Conservation (phyloP, 805 yeast species). For the Saturnispora quitensis region DNA sequence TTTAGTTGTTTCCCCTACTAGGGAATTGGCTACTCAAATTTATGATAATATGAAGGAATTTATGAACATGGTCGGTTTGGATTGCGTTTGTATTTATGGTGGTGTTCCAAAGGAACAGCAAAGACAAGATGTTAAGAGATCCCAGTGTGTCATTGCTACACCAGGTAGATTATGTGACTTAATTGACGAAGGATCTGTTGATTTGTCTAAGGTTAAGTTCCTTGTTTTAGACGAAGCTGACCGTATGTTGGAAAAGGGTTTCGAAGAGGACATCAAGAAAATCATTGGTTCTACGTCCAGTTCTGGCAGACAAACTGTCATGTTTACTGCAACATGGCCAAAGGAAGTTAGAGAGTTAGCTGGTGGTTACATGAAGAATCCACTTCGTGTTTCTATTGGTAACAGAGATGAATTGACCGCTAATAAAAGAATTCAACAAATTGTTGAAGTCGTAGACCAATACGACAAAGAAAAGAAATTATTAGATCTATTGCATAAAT, state of each 20-base stretch:
- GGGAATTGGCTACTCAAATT: conserved; percentile 94
- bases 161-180: conserved; percentile 96
- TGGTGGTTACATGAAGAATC: conserved; percentile 65
- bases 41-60: conserved; percentile 70
- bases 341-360: conserved; percentile 94
- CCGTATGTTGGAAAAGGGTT: conserved; percentile 97
- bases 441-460: conserved; percentile 87
- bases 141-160: conserved; percentile 87
- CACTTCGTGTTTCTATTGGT: conserved; percentile 90
- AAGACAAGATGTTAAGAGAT: conserved; percentile 52
- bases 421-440: conserved; percentile 85
- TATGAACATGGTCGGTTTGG: conserved; percentile 50
- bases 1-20: conserved; percentile 87
- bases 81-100: conserved; percentile 85
- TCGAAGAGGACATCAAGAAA: conserved; percentile 88
- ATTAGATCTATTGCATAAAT: conserved; percentile 60
- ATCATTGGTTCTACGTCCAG: conserved; percentile 53
- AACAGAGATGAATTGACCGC: conserved; percentile 91
- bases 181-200: conserved; percentile 77
- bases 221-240: conserved; percentile 96
- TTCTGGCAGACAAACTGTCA: conserved; percentile 73
- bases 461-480: conserved; percentile 70
- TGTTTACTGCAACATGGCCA: conserved; percentile 99
- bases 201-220: conserved; percentile 58
- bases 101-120: conserved; percentile 97